These are phyloP conservation scores for Mimosa pudica DNA, from an alignment of 306 rosid species.

Conservation along the genomic window DNA sequence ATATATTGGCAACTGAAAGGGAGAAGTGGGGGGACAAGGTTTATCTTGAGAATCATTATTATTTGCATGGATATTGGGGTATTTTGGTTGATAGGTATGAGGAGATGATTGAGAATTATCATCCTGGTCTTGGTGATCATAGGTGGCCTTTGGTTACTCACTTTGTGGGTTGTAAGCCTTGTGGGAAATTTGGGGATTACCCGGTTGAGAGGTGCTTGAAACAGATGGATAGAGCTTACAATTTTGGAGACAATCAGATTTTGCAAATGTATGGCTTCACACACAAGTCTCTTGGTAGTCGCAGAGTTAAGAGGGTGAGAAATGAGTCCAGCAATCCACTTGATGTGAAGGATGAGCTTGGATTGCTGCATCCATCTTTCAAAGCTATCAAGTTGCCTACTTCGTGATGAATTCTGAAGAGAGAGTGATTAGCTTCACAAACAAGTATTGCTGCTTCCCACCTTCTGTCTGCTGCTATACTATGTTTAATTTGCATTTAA, in stretches of 20 bases:
- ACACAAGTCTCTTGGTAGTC: constrained; percentile 58
- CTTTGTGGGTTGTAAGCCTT: constrained; percentile 89
- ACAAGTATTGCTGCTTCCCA: constrained; percentile 17
- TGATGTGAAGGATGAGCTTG: constrained; percentile 73
- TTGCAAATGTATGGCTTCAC: constrained; percentile 77
- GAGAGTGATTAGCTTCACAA: not conserved
- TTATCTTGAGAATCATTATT: constrained; percentile 65
- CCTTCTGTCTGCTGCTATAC: constrained; percentile 22
- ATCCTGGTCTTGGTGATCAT: constrained; percentile 81
- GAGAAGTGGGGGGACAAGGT: constrained; percentile 73
- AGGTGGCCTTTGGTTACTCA: constrained; percentile 92
- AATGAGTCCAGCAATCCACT: constrained; percentile 63
- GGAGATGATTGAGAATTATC: constrained; percentile 71
- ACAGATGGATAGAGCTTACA: constrained; percentile 86
- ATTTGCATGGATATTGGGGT: constrained; percentile 84
- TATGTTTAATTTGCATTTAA: constrained; percentile 22
- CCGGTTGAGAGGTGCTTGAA: constrained; percentile 77
- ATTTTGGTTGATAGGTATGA: constrained; percentile 80
- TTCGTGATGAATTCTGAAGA: constrained; percentile 17
- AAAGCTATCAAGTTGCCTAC: constrained; percentile 65
- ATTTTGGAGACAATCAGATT: constrained; percentile 84
- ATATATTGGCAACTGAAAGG: constrained; percentile 52
- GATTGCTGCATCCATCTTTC: constrained; percentile 72
- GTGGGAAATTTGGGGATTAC: constrained; percentile 82
- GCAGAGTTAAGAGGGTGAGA: constrained; percentile 67